Conservation (phyloP, 2,329 filamentous ascomycete species). For the Fusarium nematophilum region DNA sequence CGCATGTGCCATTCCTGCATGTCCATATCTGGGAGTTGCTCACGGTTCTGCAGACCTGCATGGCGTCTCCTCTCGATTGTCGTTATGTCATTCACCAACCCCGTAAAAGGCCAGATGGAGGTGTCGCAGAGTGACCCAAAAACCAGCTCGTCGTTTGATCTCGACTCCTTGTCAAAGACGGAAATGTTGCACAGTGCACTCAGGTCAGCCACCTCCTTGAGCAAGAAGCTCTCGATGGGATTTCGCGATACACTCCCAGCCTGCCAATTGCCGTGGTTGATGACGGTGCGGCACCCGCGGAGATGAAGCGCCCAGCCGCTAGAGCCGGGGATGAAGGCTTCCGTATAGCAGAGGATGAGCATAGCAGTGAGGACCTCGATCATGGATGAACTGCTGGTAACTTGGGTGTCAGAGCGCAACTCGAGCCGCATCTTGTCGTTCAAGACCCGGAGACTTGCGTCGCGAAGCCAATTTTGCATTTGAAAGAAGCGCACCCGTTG, state of each 20-base stretch:
- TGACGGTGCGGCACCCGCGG: slow-evolving; percentile 8
- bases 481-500: slow-evolving; percentile 1
- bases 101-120: slow-evolving; percentile 14
- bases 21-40: not conserved
- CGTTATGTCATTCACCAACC: slow-evolving; percentile 14
- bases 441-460: slow-evolving; percentile 10
- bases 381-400: not conserved
- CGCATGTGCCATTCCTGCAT: slow-evolving; percentile 6
- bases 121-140: not conserved
- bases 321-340: slow-evolving; percentile 12
- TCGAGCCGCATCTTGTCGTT: slow-evolving; percentile 13
- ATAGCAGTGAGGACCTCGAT: slow-evolving; percentile 11
- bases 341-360: slow-evolving; percentile 11
- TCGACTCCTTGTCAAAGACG: slow-evolving; percentile 1
- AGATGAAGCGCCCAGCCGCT: slow-evolving; percentile 14
- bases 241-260: not conserved
- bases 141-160: not conserved
- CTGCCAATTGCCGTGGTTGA: not conserved
- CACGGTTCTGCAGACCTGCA: not conserved
- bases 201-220: slow-evolving; percentile 12
- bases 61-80: slow-evolving; percentile 7
- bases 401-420: not conserved
- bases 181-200: slow-evolving; percentile 11
- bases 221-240: slow-evolving; percentile 9
- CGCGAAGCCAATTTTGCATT: slow-evolving; percentile 2